Percentiles rank a stretch among this genome's conserved stretches.
Evolutionary conservation across 2,329 filamentous ascomycete species (phyloP).

Genomic region (Ceratocystis lukuohia): DNA sequence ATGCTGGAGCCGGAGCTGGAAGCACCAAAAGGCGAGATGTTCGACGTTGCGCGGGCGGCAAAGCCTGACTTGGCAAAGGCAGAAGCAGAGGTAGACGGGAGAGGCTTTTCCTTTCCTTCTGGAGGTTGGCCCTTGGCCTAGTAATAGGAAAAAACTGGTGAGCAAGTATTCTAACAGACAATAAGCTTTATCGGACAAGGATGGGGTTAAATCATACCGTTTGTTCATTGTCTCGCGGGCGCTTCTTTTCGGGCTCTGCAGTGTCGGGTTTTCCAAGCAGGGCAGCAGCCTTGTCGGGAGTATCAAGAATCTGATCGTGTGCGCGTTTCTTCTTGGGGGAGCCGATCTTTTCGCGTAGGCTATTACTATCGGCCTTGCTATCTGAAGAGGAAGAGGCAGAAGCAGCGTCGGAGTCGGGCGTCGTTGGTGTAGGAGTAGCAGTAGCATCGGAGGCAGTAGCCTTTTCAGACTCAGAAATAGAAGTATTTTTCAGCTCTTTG

Average conservation of each 20-base stretch:
- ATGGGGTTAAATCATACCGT: slow-evolving; percentile 24
- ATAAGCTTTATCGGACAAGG: background rate
- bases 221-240: slow-evolving; percentile 39
- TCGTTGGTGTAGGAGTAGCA: slow-evolving; percentile 23
- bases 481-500: slow-evolving; percentile 51
- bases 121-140: slow-evolving; percentile 2
- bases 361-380: slow-evolving; percentile 29
- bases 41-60: slow-evolving; percentile 48
- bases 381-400: slow-evolving; percentile 26
- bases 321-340: slow-evolving; percentile 56
- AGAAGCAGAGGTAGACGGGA: slow-evolving; percentile 36
- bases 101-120: slow-evolving; percentile 25
- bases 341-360: slow-evolving; percentile 35
- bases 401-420: slow-evolving; percentile 28
- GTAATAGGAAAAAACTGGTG: background rate
- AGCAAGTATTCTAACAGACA: background rate
- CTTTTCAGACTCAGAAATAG: slow-evolving; percentile 34
- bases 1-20: slow-evolving; percentile 27
- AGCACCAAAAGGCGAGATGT: slow-evolving; percentile 50
- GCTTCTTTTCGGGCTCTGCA: slow-evolving; percentile 51
- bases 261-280: slow-evolving; percentile 33
- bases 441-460: slow-evolving; percentile 22
- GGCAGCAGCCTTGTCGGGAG: slow-evolving; percentile 31
- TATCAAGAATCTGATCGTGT: slow-evolving; percentile 43
- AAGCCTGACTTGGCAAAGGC: slow-evolving; percentile 58